A percentile compares a stretch with the other conserved stretches of the same genome.
Evolutionary conservation across 441 rosid genomes (phyloP).

Genomic region (Croton setiger): DNA sequence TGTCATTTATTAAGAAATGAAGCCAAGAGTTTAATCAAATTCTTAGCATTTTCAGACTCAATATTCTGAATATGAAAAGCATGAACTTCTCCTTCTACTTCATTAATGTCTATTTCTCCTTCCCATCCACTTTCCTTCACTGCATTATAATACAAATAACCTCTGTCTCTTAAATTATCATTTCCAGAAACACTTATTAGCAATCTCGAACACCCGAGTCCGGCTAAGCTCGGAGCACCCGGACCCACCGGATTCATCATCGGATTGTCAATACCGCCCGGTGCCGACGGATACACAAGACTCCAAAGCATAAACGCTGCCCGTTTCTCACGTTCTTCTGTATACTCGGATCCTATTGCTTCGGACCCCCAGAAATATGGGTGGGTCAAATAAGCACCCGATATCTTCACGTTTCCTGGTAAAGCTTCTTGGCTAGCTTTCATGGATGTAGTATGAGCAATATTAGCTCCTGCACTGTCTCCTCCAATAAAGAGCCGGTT

Average conservation of each 20-base stretch:
- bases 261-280: conserved; percentile 29
- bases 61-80: conserved; percentile 25
- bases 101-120: conserved; percentile 33
- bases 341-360: conserved; percentile 29
- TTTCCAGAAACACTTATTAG: conserved; percentile 35
- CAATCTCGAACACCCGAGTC: conserved; percentile 29
- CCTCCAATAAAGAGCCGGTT: conserved; percentile 34
- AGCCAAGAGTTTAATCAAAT: conserved; percentile 27
- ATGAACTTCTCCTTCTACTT: conserved; percentile 38
- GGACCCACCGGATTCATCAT: conserved; percentile 30
- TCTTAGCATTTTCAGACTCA: conserved; percentile 25
- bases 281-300: conserved; percentile 26
- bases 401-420: conserved; percentile 26
- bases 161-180: conserved; percentile 31
- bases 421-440: conserved; percentile 33
- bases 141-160: conserved; percentile 27
- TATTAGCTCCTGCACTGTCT: conserved; percentile 45
- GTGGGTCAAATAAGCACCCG: conserved; percentile 33
- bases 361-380: conserved; percentile 46
- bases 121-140: conserved; percentile 40
- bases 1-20: conserved; percentile 21
- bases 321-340: conserved; percentile 11
- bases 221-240: conserved; percentile 31
- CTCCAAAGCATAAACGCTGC: conserved; percentile 4
- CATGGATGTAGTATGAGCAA: conserved; percentile 30